phyloP scores from a whole-genome alignment of 1,284 basidiomycete species.

The Exobasidium cylindrosporum region DNA sequence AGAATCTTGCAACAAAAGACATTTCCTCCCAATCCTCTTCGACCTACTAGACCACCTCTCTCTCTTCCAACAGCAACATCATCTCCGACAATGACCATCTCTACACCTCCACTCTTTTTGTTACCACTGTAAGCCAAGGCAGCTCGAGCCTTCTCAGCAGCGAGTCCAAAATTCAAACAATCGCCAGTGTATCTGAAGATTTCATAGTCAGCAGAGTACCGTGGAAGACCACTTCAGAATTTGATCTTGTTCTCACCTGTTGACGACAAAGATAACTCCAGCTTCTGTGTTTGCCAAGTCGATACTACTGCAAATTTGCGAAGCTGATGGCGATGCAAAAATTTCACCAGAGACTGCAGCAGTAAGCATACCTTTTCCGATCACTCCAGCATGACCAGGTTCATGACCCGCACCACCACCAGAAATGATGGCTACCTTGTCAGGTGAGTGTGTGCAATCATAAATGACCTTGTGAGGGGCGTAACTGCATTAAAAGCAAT shows the following conservation, averaged over 20 bases:
- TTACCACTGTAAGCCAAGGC: slow-evolving; percentile 40
- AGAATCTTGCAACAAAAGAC: slow-evolving; percentile 55
- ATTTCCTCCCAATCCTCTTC: slow-evolving; percentile 58
- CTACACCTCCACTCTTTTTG: slow-evolving; percentile 56
- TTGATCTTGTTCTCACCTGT: slow-evolving; percentile 30
- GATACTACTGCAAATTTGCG: slow-evolving; percentile 58
- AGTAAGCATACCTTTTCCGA: slow-evolving; percentile 57
- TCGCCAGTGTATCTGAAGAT: slow-evolving; percentile 56
- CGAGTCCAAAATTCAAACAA: slow-evolving; percentile 60
- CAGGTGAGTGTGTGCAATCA: slow-evolving; percentile 48
- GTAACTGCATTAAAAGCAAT: slow-evolving; percentile 26
- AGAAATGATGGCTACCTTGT: slow-evolving; percentile 58
- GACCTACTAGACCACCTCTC: slow-evolving; percentile 58
- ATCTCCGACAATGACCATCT: slow-evolving; percentile 59
- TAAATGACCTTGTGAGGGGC: slow-evolving; percentile 52
- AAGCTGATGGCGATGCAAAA: slow-evolving; percentile 60
- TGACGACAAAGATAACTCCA: slow-evolving; percentile 56
- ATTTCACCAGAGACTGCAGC: slow-evolving; percentile 59
- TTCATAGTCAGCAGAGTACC: too few relatives aligned
- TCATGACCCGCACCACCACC: slow-evolving; percentile 60
- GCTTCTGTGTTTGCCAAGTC: slow-evolving; percentile 58
- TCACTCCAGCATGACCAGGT: slow-evolving; percentile 56
- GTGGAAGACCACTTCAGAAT: background rate
- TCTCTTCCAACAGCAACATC: slow-evolving; percentile 59
- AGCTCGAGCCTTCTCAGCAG: slow-evolving; percentile 52